phyloP scores from a whole-genome alignment of 257 asterid genomes.

The Fraxinus anomala region DNA sequence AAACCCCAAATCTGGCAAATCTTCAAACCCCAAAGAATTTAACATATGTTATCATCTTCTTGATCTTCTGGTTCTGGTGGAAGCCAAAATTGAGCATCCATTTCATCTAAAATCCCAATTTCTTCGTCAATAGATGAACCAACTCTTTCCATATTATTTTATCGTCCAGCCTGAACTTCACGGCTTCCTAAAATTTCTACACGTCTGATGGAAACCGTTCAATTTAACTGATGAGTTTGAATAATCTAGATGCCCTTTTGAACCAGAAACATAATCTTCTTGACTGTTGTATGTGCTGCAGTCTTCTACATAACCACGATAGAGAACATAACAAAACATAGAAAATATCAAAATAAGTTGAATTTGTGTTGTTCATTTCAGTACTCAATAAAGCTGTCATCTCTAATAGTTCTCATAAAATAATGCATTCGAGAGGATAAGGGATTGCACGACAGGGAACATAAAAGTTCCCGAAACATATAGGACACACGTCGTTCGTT shows the following conservation, averaged over 20 bases:
- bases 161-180: constrained; percentile 29
- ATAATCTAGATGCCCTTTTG: constrained; percentile 30
- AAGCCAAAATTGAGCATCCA: constrained; percentile 66
- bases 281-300: constrained; percentile 48
- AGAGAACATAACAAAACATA: constrained; percentile 11
- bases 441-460: constrained; percentile 54
- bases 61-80: constrained; percentile 77
- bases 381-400: constrained; percentile 13
- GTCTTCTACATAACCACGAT: constrained; percentile 48
- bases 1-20: no score
- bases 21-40: no score
- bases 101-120: constrained; percentile 46
- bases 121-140: constrained; percentile 38
- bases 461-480: constrained; percentile 57
- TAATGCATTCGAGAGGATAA: constrained; percentile 14
- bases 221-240: constrained; percentile 25
- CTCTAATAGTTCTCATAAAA: constrained; percentile 1
- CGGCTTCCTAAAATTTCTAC: constrained; percentile 30
- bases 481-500: constrained; percentile 70
- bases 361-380: not conserved
- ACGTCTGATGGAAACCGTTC: constrained; percentile 43
- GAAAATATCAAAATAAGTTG: constrained; percentile 19
- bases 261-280: constrained; percentile 40
- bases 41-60: constrained; percentile 55
- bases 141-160: constrained; percentile 24